These are phyloP conservation scores for Fusarium kyushuense DNA, from an alignment of 2,329 filamentous ascomycete genomes.

Conservation along the genomic window DNA sequence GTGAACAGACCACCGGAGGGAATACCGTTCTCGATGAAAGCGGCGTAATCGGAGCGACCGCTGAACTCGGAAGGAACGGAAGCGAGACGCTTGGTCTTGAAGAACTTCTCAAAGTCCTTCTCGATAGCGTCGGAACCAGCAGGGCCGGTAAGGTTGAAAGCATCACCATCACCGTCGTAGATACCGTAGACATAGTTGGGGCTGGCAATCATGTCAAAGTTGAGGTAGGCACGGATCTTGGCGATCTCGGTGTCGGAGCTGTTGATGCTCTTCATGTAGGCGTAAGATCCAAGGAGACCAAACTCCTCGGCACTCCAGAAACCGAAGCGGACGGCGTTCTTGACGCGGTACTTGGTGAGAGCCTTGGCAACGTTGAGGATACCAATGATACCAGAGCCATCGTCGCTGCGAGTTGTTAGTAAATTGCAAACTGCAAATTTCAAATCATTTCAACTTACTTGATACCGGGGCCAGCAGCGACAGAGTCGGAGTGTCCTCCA, in stretches of 20 bases:
- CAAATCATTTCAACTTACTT: conserved; percentile 54
- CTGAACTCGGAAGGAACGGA: conserved; percentile 73
- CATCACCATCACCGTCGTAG: conserved; percentile 71
- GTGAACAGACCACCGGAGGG: conserved; percentile 77
- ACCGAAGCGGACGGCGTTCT: conserved; percentile 63
- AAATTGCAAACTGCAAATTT: background rate
- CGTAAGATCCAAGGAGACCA: conserved; percentile 62
- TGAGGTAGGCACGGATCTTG: conserved; percentile 67
- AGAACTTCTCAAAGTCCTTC: conserved; percentile 69
- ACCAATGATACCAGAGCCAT: conserved; percentile 66
- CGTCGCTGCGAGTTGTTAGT: conserved; percentile 55
- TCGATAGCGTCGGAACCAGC: conserved; percentile 71
- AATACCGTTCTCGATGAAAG: conserved; percentile 74
- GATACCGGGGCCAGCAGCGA: conserved; percentile 66
- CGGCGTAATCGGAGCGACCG: conserved; percentile 75
- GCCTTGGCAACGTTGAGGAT: conserved; percentile 61
- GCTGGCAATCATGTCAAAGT: conserved; percentile 68
- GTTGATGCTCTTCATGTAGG: conserved; percentile 60
- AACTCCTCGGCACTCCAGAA: conserved; percentile 67
- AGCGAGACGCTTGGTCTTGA: conserved; percentile 57
- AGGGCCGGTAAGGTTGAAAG: conserved; percentile 66
- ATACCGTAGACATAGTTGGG: conserved; percentile 66
- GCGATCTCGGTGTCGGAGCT: conserved; percentile 58
- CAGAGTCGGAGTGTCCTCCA: conserved; percentile 62
- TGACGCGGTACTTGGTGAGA: conserved; percentile 58